Evolutionary conservation across 2,329 filamentous ascomycete genomes (phyloP), one percentile per base, ranked within the genome.

Genomic region (Ilyonectria sp.): DNA sequence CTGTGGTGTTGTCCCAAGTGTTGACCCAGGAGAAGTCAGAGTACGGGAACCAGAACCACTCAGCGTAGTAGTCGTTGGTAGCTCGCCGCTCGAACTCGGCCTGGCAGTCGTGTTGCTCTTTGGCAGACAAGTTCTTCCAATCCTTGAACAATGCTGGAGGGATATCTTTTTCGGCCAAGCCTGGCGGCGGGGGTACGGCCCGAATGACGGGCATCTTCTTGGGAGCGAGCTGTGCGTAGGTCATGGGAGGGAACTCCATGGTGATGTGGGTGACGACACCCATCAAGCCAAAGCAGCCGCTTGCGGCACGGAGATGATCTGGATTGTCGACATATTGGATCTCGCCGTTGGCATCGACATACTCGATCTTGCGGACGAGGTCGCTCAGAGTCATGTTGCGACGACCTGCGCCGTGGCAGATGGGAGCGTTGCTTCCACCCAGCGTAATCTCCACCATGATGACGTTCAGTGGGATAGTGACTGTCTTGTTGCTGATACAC

Each of bases 31-130:
- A 31, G 11, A 58, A 57, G 43, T 60, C 57, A 4, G 66, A 65
- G 29, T 68, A 68, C 10, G 66, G 66, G 49, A 68, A 68, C 66
- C 66, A 68, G 40, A 68, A 68, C 66, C 66, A 68, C 62, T 68
- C 66, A 4, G 66, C 21, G 43, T 68, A 68, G 46, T 61, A 68
- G 40, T 68, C 66, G 23, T 58, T 64, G 10, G 63, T 68, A 1
- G 66, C 66, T n/a, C 66, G 62, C 10, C 21, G 47, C 26, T 68
- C 66, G 23, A 68, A 68, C 4, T 68, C 58, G 4, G 11, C 19
- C 47, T 62, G 52, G 17, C 15, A 46, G n/a, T 65, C 49, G 6
- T 56, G 49, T 62, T 66, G 66, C 47, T 69, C 29, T 7, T 52
- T 23, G 10, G 59, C 6, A 2, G 62, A 6, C 37, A 40, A 17